Base-by-base conservation (phyloP, 1,284 basidiomycete species). In the Takashimella tepidaria region DNA sequence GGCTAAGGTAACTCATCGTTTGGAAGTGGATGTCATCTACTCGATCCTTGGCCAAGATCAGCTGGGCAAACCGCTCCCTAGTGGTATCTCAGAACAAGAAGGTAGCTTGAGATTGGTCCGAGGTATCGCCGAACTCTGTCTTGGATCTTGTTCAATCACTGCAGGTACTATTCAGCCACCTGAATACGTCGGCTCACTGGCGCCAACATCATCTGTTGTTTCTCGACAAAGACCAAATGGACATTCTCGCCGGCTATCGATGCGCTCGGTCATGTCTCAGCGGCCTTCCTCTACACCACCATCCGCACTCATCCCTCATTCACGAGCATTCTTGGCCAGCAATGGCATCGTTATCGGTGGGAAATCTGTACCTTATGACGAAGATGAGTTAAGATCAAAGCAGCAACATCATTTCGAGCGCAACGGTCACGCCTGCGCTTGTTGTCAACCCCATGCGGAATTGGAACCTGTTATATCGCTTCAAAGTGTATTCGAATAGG, bases 21-120 rank as follows among this genome's bases (percentile, higher is more conserved):
- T 55, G 21, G 49, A 19, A 11, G 50, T 55, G 21, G 42, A 55
- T 40, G 31, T 55, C 44, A 49, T 54, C 45, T 55, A 55, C 50
- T 55, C 54, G 11, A 37, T 55, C 37, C 24, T 51, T 13, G 54
- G 50, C 20, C 45, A 48, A 22, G 45, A 55, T 26, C 21, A 21
- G 16, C 6, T 37, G 5, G 54, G 54, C 22, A 55, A 55, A 25
- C 50, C 54, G 1, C n/a, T 52, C n/a, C n/a, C 49, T 8, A 13
- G 42, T 22, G n/a, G 20, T 19, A n/a, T n/a, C n/a, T n/a, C n/a
- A n/a, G 31, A 37, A 8, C 31, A 37, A 37, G 31, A 37, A 37
- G 31, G 31, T 37, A 37, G 31, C 31, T 16, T 37, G 8, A 8
- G 31, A 37, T 16, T 37, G 8, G 31, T 37, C 31, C 31, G 31